A percentile compares a stretch with the other conserved stretches of the same genome.
Evolutionary conservation across 371 early-diverging fungal species (phyloP).

Genomic region (Chytridium lagenaria): DNA sequence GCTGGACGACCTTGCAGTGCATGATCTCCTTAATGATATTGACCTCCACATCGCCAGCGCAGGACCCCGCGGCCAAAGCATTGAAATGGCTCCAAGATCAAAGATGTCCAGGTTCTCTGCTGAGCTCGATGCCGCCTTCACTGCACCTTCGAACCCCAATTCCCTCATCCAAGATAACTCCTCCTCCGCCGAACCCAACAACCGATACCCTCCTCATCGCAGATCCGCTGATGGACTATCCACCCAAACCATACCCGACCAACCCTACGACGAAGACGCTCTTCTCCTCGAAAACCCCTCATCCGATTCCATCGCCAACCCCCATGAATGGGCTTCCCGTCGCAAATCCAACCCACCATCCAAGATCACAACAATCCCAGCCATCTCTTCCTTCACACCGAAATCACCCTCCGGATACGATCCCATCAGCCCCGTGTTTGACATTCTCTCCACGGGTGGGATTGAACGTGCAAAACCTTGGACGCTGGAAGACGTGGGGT

Average conservation of each 20-base stretch:
- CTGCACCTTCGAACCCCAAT: not conserved
- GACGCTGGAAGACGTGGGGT: conserved; percentile 5
- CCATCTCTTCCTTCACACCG: not conserved
- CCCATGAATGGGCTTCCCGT: not conserved
- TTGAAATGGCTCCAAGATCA: not conserved
- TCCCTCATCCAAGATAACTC: too few relatives aligned
- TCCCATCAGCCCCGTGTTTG: conserved; percentile 8
- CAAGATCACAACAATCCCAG: not conserved
- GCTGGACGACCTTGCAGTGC: not conserved
- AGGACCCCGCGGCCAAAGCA: not conserved
- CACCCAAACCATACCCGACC: too few relatives aligned
- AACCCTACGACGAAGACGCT: not conserved
- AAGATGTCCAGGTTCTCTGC: not conserved
- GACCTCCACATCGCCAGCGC: not conserved
- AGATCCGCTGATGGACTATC: too few relatives aligned
- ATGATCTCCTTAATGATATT: not conserved
- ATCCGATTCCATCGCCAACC: too few relatives aligned
- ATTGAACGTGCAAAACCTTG: not conserved
- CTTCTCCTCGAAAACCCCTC: not conserved
- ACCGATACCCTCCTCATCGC: too few relatives aligned
- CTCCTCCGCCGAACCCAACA: too few relatives aligned
- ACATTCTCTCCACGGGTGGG: not conserved
- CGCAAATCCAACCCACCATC: conserved; percentile 12
- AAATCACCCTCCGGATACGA: not conserved
- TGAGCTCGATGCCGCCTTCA: not conserved